Evolutionary conservation across 306 rosid species (phyloP), one percentile per base, ranked within the genome.

Genomic region (Glycyrrhiza uralensis): DNA sequence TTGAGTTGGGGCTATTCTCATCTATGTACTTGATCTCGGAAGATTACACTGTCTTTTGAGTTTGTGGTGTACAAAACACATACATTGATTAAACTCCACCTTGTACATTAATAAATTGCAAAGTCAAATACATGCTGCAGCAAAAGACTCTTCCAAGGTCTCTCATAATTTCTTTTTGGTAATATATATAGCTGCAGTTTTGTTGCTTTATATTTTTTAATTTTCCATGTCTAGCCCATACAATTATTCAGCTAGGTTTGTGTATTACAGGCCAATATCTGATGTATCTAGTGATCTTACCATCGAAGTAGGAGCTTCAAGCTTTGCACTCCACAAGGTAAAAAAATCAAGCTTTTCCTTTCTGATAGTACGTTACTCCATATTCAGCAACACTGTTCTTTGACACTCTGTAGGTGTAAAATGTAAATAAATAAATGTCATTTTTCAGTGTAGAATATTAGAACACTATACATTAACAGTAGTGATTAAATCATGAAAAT

Each of bases 271-370:
- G 99, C 97, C 99, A 15, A 89, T 95, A 55, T 95, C 99, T 46
- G 99, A 95, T 79, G 97, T 91, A 55, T 86, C 99, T 33, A 95
- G 96, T 59, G 99, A 95, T 79, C 92, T 95, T 59, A 84, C 84
- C 36, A 74, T 95, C 0, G 99, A 95, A 83, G 83, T 95, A 3
- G 99, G 96, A 85, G 74, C 96, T 52, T 85, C 99, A 14, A 86
- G 79, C 89, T 89, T 95, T 60, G 80, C 97, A 58, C 97, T 92
- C 66, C 99, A 95, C 84, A 91, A 95, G 97, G 99, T 92, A 74
- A 86, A 84, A 85, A 85, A 68, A 68, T 29, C 30, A 57, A 64
- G 4, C 20, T 57, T n/a, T n/a, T 14, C 24, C 58, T 28, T 78
- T 78, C 24, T 54, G 0, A 49, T 18, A 57, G 26, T n/a, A n/a